Evolutionary conservation across 2,329 filamentous ascomycete species (phyloP).

Genomic region (Laburnicola sp.): DNA sequence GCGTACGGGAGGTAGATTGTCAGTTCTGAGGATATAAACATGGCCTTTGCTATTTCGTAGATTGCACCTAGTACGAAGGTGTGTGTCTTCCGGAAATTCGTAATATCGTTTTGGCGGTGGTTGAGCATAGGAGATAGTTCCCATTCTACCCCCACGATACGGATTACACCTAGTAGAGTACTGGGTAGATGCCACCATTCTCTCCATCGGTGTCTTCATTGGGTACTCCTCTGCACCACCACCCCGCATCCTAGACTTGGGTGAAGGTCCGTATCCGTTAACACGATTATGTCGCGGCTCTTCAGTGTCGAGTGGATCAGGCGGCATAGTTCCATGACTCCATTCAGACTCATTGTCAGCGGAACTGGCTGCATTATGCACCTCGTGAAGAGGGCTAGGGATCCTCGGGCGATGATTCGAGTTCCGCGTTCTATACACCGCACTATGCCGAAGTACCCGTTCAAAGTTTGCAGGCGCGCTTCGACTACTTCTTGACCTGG

Average conservation of each 20-base stretch:
- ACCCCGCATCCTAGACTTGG: not conserved
- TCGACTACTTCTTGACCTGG: not conserved
- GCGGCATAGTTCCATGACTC: conserved; percentile 5
- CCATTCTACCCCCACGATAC: not conserved
- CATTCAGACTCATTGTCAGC: not conserved
- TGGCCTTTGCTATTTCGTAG: too few species aligned
- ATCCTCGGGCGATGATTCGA: not conserved
- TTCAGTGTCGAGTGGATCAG: not conserved
- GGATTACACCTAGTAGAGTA: not conserved
- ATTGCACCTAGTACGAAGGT: too few species aligned
- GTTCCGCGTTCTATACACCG: not conserved
- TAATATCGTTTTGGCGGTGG: too few species aligned
- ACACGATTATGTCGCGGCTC: too few species aligned
- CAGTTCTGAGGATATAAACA: too few species aligned
- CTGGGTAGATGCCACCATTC: not conserved
- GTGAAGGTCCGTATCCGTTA: too few species aligned
- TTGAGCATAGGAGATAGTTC: too few species aligned
- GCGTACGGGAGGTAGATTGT: too few species aligned
- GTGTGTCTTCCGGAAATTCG: too few species aligned
- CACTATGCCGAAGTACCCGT: not conserved
- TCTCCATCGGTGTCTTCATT: not conserved
- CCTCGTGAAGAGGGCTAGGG: not conserved
- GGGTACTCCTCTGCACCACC: not conserved
- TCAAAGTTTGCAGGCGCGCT: not conserved
- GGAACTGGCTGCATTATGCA: not conserved